A percentile compares a stretch with the other conserved stretches of the same genome.
Evolutionary conservation across 2,329 filamentous ascomycete species (phyloP).

Genomic region (Leptographium radiaticola): DNA sequence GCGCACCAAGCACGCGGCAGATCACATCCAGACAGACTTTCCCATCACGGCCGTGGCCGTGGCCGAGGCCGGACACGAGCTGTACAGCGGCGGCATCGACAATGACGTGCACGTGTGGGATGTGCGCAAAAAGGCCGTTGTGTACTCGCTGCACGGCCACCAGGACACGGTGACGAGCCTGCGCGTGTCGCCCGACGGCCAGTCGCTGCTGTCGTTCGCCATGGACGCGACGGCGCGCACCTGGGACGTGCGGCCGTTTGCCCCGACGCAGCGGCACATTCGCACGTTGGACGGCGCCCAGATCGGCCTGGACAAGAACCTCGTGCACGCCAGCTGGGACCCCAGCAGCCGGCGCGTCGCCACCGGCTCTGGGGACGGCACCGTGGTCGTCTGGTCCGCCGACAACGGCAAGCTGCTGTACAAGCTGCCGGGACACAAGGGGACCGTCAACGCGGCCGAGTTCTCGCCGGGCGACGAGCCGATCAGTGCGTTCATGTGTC

Average conservation of each 20-base stretch:
- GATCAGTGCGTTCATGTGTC: slow-evolving; percentile 51
- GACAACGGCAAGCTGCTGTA: slow-evolving; percentile 83
- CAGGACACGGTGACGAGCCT: slow-evolving; percentile 86
- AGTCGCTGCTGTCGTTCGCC: slow-evolving; percentile 78
- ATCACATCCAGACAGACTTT: slow-evolving; percentile 82
- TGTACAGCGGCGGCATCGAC: slow-evolving; percentile 90
- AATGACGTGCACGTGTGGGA: slow-evolving; percentile 98
- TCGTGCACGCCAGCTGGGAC: slow-evolving; percentile 86
- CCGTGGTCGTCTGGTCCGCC: slow-evolving; percentile 80
- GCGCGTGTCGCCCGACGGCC: slow-evolving; percentile 82
- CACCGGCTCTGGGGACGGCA: slow-evolving; percentile 80
- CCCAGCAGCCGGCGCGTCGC: slow-evolving; percentile 73
- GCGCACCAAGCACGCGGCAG: slow-evolving; percentile 72
- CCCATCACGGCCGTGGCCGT: slow-evolving; percentile 84
- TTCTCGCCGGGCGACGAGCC: slow-evolving; percentile 78
- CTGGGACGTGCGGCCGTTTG: slow-evolving; percentile 94
- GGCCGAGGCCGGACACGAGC: slow-evolving; percentile 88
- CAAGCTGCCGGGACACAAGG: slow-evolving; percentile 91
- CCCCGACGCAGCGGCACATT: slow-evolving; percentile 72
- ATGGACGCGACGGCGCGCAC: slow-evolving; percentile 91
- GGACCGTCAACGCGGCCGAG: slow-evolving; percentile 86
- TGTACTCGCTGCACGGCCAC: slow-evolving; percentile 81
- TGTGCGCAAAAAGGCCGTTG: slow-evolving; percentile 75
- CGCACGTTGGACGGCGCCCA: slow-evolving; percentile 88
- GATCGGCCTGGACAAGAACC: slow-evolving; percentile 77